These are phyloP conservation scores for Physcia stellaris DNA, from an alignment of 495 filamentous ascomycete species.

Conservation along the genomic window DNA sequence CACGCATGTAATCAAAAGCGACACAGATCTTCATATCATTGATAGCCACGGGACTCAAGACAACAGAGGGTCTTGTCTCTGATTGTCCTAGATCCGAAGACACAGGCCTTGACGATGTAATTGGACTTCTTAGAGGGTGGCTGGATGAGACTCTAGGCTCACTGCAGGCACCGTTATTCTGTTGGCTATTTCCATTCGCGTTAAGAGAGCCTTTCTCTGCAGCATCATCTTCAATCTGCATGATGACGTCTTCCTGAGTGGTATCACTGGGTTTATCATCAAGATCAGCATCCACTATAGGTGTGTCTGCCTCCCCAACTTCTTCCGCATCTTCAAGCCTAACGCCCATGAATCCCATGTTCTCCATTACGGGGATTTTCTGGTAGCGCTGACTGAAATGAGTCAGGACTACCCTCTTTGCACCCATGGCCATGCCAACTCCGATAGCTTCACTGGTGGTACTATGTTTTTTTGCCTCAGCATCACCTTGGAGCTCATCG, in stretches of 20 bases:
- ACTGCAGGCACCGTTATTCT: not conserved
- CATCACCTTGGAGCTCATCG: slow-evolving; percentile 63
- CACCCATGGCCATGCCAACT: slow-evolving; percentile 64
- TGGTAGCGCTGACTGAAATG: slow-evolving; percentile 96
- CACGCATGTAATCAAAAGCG: slow-evolving; percentile 84
- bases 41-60: not conserved
- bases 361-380: slow-evolving; percentile 51
- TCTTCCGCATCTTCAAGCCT: slow-evolving; percentile 15
- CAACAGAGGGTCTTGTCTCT: too few species aligned
- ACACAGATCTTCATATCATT: slow-evolving; percentile 47
- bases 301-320: slow-evolving; percentile 10
- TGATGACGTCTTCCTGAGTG: not conserved
- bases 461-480: slow-evolving; percentile 76
- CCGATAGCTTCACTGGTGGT: slow-evolving; percentile 74
- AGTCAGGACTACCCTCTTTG: slow-evolving; percentile 63
- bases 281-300: not conserved
- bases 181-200: not conserved
- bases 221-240: not conserved
- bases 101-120: not conserved
- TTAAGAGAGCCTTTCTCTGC: too few species aligned
- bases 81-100: too few species aligned
- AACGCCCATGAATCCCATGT: slow-evolving; percentile 9
- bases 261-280: not conserved
- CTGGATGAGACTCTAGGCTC: not conserved
- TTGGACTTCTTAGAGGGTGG: not conserved